These are phyloP conservation scores for Lomentospora prolificans DNA, from an alignment of 2,329 filamentous ascomycete genomes.

Conservation along the genomic window DNA sequence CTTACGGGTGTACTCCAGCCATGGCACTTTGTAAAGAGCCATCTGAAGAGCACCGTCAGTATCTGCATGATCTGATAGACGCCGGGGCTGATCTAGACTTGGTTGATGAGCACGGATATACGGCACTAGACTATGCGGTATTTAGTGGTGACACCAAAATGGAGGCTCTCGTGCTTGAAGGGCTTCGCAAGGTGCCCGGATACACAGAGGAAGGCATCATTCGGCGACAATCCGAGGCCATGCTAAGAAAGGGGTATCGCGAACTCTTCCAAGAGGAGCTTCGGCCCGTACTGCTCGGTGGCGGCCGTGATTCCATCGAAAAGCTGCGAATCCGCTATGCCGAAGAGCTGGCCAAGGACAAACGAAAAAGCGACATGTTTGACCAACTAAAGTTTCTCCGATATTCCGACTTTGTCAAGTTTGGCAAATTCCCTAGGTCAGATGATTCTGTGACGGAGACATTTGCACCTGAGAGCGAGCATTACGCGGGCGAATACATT, in stretches of 20 bases:
- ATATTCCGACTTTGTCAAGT: conserved; percentile 18
- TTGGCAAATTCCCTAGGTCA: conserved; percentile 18
- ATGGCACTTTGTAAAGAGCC: conserved; percentile 28
- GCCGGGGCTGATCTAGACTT: conserved; percentile 22
- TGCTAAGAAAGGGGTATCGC: conserved; percentile 23
- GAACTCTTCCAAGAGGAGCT: conserved; percentile 27
- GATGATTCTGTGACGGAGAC: conserved; percentile 14
- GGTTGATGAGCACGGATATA: conserved; percentile 24
- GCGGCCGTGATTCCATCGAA: conserved; percentile 12
- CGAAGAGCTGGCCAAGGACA: conserved; percentile 14
- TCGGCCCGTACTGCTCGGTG: conserved; percentile 20
- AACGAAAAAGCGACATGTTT: conserved; percentile 16
- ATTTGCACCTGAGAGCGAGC: conserved; percentile 7
- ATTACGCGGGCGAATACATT: conserved; percentile 14
- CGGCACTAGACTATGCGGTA: conserved; percentile 26
- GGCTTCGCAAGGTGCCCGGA: conserved; percentile 12
- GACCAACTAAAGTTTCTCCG: conserved; percentile 19
- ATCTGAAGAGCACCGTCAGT: conserved; percentile 23
- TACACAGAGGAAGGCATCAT: conserved; percentile 8
- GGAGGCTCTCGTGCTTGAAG: conserved; percentile 18
- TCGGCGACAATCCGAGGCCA: conserved; percentile 15
- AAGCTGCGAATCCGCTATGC: conserved; percentile 17
- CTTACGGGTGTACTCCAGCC: conserved; percentile 19
- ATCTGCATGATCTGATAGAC: conserved; percentile 22
- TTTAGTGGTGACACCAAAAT: conserved; percentile 19